phyloP scores from a whole-genome alignment of 2,329 filamentous ascomycete genomes.

The Chaetomium strumarium region DNA sequence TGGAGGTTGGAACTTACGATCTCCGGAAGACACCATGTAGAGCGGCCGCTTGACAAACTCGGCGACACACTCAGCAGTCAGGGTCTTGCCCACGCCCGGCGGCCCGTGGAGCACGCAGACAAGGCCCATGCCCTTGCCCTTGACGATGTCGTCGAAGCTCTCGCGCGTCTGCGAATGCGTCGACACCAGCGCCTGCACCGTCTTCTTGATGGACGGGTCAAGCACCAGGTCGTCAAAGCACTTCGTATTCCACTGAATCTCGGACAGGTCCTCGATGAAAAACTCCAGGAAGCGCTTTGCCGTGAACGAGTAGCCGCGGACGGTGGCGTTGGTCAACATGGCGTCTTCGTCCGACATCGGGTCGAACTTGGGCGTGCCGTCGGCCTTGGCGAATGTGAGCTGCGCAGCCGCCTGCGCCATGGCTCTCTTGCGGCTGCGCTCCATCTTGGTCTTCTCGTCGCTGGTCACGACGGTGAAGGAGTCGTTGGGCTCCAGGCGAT shows the following conservation, averaged over 20 bases:
- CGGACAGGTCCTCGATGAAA: slow-evolving; percentile 18
- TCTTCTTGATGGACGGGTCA: slow-evolving; percentile 23
- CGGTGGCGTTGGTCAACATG: slow-evolving; percentile 20
- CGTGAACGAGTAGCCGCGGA: slow-evolving; percentile 23
- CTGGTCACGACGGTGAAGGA: slow-evolving; percentile 7
- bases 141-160: slow-evolving; percentile 30
- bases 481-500: slow-evolving; percentile 26
- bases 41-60: slow-evolving; percentile 32
- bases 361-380: slow-evolving; percentile 8
- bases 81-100: slow-evolving; percentile 33
- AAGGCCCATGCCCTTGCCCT: slow-evolving; percentile 32
- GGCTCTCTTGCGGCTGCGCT: slow-evolving; percentile 6
- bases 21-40: slow-evolving; percentile 34
- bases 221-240: slow-evolving; percentile 23
- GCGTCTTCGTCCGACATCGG: slow-evolving; percentile 20
- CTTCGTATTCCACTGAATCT: slow-evolving; percentile 21
- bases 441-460: slow-evolving; percentile 3
- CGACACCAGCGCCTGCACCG: slow-evolving; percentile 27
- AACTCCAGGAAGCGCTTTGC: slow-evolving; percentile 20
- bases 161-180: slow-evolving; percentile 20
- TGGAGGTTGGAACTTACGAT: slow-evolving; percentile 20
- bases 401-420: background rate
- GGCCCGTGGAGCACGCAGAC: slow-evolving; percentile 32
- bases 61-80: slow-evolving; percentile 34
- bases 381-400: slow-evolving; percentile 3